Percentiles rank a stretch among this genome's conserved stretches.
These are phyloP conservation scores for Hyphodiscus sp. DNA, from an alignment of 2,329 filamentous ascomycete species.

Conservation along the genomic window DNA sequence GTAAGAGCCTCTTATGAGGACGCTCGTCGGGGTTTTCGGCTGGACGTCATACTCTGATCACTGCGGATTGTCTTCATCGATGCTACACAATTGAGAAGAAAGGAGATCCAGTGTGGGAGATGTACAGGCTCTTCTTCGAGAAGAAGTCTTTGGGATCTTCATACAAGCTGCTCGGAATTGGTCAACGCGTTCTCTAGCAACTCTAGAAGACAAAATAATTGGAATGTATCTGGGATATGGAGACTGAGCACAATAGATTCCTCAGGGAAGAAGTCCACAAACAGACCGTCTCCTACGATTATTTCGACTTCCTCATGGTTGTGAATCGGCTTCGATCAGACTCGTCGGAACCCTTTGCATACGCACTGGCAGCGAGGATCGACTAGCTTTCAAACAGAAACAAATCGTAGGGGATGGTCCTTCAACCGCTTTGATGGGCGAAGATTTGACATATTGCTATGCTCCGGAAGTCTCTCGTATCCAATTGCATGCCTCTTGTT, in stretches of 20 bases:
- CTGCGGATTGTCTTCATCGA: conserved; percentile 47
- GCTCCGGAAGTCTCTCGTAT: conserved; percentile 24
- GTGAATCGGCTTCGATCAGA: conserved; percentile 32
- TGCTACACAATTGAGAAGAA: conserved; percentile 31
- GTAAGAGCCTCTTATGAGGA: conserved; percentile 67
- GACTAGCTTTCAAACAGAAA: conserved; percentile 35
- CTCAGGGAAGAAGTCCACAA: conserved; percentile 26
- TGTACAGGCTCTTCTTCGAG: conserved; percentile 34
- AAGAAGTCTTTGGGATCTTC: conserved; percentile 47
- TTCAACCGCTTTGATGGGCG: conserved; percentile 14
- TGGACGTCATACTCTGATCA: conserved; percentile 62
- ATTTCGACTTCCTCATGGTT: conserved; percentile 23
- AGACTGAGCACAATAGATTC: conserved; percentile 27
- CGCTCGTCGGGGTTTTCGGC: conserved; percentile 68
- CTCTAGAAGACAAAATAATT: conserved; percentile 18
- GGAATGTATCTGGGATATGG: conserved; percentile 13
- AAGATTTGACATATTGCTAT: conserved; percentile 25
- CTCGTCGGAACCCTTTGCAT: conserved; percentile 51
- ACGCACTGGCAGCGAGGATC: conserved; percentile 47
- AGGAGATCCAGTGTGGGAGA: conserved; percentile 37
- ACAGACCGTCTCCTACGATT: conserved; percentile 24
- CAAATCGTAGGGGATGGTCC: conserved; percentile 16
- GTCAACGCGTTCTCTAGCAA: conserved; percentile 23
- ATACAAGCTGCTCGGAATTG: conserved; percentile 20
- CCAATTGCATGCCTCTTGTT: conserved; percentile 11